These are phyloP conservation scores for Citrus glauca DNA, from an alignment of 345 rosid genomes.

Conservation along the genomic window DNA sequence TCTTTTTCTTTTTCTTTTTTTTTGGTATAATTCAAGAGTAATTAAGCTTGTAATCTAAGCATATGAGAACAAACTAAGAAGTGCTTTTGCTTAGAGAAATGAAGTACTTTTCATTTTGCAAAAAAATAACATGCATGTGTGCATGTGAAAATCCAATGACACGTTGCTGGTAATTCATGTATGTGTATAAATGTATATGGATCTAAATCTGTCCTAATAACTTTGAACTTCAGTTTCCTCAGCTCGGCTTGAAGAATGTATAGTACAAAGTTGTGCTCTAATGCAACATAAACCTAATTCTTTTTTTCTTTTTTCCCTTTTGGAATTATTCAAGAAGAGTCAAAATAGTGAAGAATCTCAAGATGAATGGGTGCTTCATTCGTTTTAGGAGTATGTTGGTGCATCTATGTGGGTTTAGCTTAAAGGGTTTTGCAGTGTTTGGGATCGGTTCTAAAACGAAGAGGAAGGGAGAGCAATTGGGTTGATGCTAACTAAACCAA, in stretches of 20 bases:
- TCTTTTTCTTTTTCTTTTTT: too few species aligned
- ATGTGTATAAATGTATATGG: background rate
- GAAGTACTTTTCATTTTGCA: conserved; percentile 1
- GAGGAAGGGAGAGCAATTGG: too few species aligned
- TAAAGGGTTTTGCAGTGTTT: too few species aligned
- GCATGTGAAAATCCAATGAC: conserved; percentile 21
- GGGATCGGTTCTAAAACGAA: too few species aligned
- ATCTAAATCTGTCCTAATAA: conserved; percentile 11
- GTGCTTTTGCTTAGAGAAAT: background rate
- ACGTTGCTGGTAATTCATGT: background rate
- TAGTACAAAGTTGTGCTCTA: background rate
- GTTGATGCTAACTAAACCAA: too few species aligned
- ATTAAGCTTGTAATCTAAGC: background rate
- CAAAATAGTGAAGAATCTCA: background rate
- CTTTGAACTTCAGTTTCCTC: conserved; percentile 23
- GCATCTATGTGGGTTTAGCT: too few species aligned
- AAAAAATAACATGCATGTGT: conserved; percentile 12
- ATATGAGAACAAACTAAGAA: background rate
- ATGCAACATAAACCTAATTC: background rate
- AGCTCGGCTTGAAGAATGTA: background rate
- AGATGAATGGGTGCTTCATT: background rate
- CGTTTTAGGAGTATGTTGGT: background rate
- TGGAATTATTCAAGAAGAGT: background rate
- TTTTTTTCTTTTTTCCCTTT: too few species aligned
- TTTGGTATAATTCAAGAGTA: too few species aligned